Evolutionary conservation across 2,329 filamentous ascomycete species (phyloP).

Genomic region (Ramularia collo-cygni): DNA sequence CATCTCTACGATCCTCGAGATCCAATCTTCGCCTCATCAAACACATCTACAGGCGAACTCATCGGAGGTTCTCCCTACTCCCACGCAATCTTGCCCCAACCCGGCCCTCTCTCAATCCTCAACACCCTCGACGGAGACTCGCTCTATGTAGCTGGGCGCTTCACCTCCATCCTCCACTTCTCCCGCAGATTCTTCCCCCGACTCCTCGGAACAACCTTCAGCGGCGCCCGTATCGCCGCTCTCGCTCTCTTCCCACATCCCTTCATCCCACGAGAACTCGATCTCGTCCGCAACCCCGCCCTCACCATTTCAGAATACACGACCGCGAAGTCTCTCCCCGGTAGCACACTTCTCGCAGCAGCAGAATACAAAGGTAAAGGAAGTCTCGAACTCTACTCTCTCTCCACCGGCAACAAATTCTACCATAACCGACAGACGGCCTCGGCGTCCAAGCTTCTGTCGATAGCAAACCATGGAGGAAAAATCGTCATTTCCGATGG

Average conservation of each 20-base stretch:
- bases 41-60: constrained; percentile 16
- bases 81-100: constrained; percentile 70
- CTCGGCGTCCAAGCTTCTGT: constrained; percentile 71
- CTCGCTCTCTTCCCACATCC: constrained; percentile 63
- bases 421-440: constrained; percentile 75
- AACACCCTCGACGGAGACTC: constrained; percentile 59
- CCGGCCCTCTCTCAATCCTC: constrained; percentile 74
- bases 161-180: constrained; percentile 82
- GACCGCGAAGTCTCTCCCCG: constrained; percentile 46
- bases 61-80: constrained; percentile 34
- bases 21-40: constrained; percentile 15
- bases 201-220: constrained; percentile 72
- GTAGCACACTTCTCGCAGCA: constrained; percentile 68
- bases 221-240: constrained; percentile 70
- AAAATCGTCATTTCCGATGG: constrained; percentile 78
- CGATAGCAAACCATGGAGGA: constrained; percentile 73
- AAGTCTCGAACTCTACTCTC: constrained; percentile 77
- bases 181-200: constrained; percentile 79
- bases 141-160: constrained; percentile 83
- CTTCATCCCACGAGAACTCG: constrained; percentile 56
- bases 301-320: constrained; percentile 46
- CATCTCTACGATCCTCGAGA: constrained; percentile 73
- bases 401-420: constrained; percentile 40
- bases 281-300: constrained; percentile 48
- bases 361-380: constrained; percentile 91